Conservation (phyloP, 139 green algal species). For the Auxenochlorella pyrenoidosa region DNA sequence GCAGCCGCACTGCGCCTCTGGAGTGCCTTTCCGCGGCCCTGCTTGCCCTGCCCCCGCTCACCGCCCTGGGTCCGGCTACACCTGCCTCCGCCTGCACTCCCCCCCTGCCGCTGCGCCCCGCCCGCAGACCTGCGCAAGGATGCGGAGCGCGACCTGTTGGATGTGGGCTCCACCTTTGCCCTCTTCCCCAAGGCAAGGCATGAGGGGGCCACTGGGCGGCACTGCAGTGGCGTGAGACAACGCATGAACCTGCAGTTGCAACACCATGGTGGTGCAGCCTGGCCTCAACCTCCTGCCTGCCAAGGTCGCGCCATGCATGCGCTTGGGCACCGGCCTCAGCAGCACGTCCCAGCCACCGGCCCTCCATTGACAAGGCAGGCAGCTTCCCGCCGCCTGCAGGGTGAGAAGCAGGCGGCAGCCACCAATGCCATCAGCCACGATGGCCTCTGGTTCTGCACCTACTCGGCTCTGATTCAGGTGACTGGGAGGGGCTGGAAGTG, state of each 20-base stretch:
- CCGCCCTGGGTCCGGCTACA: no score
- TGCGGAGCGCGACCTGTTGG: constrained; percentile 79
- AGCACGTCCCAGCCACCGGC: neutral
- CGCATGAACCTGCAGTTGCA: no score
- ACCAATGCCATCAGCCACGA: no score
- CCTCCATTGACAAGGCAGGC: no score
- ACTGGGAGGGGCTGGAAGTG: neutral
- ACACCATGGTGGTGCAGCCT: no score
- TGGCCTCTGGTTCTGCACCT: neutral
- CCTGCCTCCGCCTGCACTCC: no score
- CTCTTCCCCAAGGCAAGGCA: neutral
- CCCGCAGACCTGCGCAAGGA: constrained; percentile 74
- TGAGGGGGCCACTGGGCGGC: neutral
- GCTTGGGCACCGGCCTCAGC: neutral
- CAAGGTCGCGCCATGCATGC: neutral
- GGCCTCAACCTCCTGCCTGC: neutral
- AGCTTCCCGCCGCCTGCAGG: neutral
- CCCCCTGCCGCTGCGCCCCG: no score
- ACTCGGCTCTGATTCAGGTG: neutral
- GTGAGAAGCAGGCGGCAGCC: neutral
- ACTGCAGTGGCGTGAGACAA: neutral
- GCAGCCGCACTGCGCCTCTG: no score
- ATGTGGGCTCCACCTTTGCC: constrained; percentile 48
- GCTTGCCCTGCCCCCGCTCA: no score
- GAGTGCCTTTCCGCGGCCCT: no score